These are phyloP conservation scores for Fusarium sterilihyphosum DNA, from an alignment of 2,329 filamentous ascomycete species.

Conservation along the genomic window DNA sequence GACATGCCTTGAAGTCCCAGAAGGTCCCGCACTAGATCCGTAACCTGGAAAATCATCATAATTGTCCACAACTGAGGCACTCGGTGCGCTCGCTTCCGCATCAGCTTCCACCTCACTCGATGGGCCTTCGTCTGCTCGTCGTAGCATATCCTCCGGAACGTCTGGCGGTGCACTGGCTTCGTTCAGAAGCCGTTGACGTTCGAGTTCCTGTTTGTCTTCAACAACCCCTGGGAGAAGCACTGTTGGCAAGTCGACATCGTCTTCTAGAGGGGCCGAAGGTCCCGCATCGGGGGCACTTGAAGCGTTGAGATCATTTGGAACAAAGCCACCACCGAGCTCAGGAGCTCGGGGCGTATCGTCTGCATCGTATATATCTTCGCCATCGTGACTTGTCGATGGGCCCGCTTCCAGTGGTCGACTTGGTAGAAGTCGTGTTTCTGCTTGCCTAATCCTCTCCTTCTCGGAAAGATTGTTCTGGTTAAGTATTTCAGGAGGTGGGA, in stretches of 20 bases:
- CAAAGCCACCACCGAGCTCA: constrained; percentile 15
- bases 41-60: constrained; percentile 59
- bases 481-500: constrained; percentile 69
- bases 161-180: constrained; percentile 72
- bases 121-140: constrained; percentile 44
- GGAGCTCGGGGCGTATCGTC: constrained; percentile 50
- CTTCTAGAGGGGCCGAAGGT: constrained; percentile 58
- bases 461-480: constrained; percentile 75
- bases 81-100: constrained; percentile 66
- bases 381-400: constrained; percentile 42
- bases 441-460: constrained; percentile 81
- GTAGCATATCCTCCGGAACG: constrained; percentile 63
- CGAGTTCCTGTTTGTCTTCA: constrained; percentile 85
- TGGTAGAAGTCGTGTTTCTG: constrained; percentile 82
- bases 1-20: constrained; percentile 18
- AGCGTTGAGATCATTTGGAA: constrained; percentile 8
- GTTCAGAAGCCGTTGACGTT: constrained; percentile 70
- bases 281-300: constrained; percentile 30
- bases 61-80: constrained; percentile 67
- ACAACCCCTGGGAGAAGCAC: constrained; percentile 45
- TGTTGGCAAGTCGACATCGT: constrained; percentile 50
- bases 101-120: constrained; percentile 39
- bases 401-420: constrained; percentile 69
- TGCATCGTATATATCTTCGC: constrained; percentile 62
- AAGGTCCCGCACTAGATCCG: constrained; percentile 41